A percentile compares a stretch with the other conserved stretches of the same genome.
phyloP scores from a whole-genome alignment of 2,329 filamentous ascomycete species.

The Aspergillus tubingensis region DNA sequence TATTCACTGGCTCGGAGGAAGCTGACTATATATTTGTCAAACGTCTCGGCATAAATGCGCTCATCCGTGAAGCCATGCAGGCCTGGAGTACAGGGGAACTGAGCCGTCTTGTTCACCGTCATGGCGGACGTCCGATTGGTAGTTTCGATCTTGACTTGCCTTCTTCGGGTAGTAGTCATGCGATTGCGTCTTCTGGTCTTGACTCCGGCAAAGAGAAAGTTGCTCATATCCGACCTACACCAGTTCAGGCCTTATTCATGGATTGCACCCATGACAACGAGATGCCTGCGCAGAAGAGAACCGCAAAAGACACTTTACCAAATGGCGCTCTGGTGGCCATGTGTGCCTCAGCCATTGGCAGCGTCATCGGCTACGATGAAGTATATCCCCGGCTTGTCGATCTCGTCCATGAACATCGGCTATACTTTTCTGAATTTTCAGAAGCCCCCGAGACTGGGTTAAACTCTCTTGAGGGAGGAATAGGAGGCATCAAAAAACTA shows the following conservation, averaged over 20 bases:
- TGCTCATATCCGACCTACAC: conserved; percentile 79
- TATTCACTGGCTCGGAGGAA: conserved; percentile 93
- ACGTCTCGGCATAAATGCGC: conserved; percentile 81
- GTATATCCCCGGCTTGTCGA: conserved; percentile 93
- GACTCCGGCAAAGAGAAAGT: conserved; percentile 60
- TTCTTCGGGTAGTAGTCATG: conserved; percentile 59
- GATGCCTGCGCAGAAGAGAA: conserved; percentile 89
- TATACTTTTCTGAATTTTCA: conserved; percentile 79
- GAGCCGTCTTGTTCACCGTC: conserved; percentile 87
- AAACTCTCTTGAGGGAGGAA: conserved; percentile 74
- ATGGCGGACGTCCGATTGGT: conserved; percentile 91
- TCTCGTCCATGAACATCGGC: conserved; percentile 81
- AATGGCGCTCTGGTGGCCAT: conserved; percentile 93
- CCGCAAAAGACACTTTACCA: conserved; percentile 88
- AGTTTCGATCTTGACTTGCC: conserved; percentile 95
- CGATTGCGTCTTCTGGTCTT: conserved; percentile 37
- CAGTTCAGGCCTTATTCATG: conserved; percentile 95
- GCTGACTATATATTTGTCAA: conserved; percentile 97
- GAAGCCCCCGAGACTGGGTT: conserved; percentile 47
- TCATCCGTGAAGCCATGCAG: conserved; percentile 98
- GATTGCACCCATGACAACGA: conserved; percentile 99
- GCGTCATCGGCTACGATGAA: conserved; percentile 97
- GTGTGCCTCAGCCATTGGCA: conserved; percentile 92
- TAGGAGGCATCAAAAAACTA: conserved; percentile 86
- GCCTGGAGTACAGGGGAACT: conserved; percentile 94